Conservation (phyloP, 306 rosid species). For the Casuarina cunninghamiana region DNA sequence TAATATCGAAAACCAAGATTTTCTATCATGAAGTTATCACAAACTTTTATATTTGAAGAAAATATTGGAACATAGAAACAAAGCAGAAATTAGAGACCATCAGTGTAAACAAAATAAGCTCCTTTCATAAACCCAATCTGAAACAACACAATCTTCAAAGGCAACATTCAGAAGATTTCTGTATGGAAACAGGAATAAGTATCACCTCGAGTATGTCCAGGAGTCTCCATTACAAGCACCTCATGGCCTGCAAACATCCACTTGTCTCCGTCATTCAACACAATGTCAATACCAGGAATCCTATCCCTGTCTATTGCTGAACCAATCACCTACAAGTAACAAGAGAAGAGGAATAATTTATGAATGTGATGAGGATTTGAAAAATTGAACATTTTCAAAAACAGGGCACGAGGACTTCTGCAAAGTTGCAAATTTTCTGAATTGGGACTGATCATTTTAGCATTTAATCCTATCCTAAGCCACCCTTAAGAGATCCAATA, state of each 20-base stretch:
- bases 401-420: neutral
- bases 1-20: neutral
- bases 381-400: neutral
- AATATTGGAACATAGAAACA: neutral
- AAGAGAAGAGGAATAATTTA: conserved; percentile 5
- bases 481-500: neutral
- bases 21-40: neutral
- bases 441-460: neutral
- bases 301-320: conserved; percentile 68
- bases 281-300: conserved; percentile 85
- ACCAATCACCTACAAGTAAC: conserved; percentile 71
- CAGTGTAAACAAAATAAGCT: neutral
- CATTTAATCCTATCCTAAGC: no score
- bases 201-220: conserved; percentile 89
- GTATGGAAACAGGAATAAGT: conserved; percentile 29
- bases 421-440: neutral
- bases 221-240: conserved; percentile 84
- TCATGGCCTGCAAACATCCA: conserved; percentile 99
- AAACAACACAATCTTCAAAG: conserved; percentile 9
- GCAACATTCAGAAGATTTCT: neutral
- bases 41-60: neutral
- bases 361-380: conserved; percentile 7
- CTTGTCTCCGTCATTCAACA: conserved; percentile 83
- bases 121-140: neutral
- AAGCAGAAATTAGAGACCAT: neutral